These are phyloP conservation scores for Phaseolus lunatus DNA, from an alignment of 306 rosid genomes.

Conservation along the genomic window DNA sequence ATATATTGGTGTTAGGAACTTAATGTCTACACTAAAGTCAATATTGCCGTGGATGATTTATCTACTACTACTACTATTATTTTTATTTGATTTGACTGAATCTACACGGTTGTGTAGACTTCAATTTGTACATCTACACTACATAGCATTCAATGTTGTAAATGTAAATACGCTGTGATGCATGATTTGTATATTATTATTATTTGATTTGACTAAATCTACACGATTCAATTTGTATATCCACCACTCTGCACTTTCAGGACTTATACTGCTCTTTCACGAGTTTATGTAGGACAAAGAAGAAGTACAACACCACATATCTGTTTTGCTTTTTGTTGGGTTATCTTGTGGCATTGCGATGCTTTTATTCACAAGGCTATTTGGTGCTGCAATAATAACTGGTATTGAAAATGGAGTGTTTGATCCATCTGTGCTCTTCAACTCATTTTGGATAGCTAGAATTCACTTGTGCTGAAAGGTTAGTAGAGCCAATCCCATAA, in stretches of 20 bases:
- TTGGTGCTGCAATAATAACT: conserved; percentile 72
- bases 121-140: conserved; percentile 15
- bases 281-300: conserved; percentile 72
- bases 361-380: conserved; percentile 77
- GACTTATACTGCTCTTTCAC: conserved; percentile 25
- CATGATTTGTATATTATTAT: conserved; percentile 5
- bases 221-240: conserved; percentile 16
- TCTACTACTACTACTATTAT: background rate
- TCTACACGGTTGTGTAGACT: conserved; percentile 3
- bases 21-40: conserved; percentile 17
- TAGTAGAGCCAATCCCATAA: conserved; percentile 43
- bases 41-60: too few species aligned
- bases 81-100: background rate
- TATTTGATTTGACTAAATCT: conserved; percentile 10
- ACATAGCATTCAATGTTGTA: background rate
- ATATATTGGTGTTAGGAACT: background rate
- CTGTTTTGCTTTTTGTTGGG: conserved; percentile 81
- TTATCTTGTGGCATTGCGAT: conserved; percentile 77
- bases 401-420: conserved; percentile 60
- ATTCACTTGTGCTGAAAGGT: conserved; percentile 36
- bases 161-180: conserved; percentile 13
- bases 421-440: conserved; percentile 37
- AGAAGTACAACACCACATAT: conserved; percentile 76
- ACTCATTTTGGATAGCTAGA: conserved; percentile 29
- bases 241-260: conserved; percentile 30